Conservation (phyloP, 768 basidiomycete species). For the Tephrocybe rancida region DNA sequence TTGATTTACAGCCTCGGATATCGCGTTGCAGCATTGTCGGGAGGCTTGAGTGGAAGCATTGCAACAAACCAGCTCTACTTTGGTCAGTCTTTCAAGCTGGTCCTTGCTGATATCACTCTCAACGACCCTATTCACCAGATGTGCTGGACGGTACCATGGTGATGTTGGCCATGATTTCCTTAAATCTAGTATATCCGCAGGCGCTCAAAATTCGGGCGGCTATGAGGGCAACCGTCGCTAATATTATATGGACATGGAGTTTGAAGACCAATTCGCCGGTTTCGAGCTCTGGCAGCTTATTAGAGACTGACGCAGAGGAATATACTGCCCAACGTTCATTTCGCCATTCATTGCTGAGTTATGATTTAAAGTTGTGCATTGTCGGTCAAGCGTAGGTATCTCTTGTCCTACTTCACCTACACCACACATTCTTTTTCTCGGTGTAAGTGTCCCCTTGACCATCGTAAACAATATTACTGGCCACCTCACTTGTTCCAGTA, state of each 20-base stretch:
- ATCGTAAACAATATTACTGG: background rate
- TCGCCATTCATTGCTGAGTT: no score
- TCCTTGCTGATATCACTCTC: background rate
- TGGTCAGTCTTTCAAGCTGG: background rate
- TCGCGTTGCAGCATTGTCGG: background rate
- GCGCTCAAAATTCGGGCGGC: background rate
- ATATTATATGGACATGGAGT: no score
- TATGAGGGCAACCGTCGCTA: background rate
- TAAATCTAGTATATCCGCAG: background rate
- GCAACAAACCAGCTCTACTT: constrained; percentile 3
- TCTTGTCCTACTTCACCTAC: no score
- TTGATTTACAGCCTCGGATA: background rate
- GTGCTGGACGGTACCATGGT: constrained; percentile 2
- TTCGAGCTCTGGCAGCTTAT: background rate
- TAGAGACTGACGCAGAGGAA: no score
- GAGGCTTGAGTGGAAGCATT: background rate
- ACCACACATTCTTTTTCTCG: no score
- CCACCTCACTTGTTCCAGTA: background rate
- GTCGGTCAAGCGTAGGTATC: no score
- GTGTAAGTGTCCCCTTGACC: background rate
- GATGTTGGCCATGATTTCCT: background rate
- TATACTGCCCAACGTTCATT: no score
- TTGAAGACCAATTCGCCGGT: background rate
- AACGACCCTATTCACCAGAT: background rate
- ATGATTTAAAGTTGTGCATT: no score